Evolutionary conservation across 139 green algal species (phyloP).

Genomic region (Micractinium conductrix): DNA sequence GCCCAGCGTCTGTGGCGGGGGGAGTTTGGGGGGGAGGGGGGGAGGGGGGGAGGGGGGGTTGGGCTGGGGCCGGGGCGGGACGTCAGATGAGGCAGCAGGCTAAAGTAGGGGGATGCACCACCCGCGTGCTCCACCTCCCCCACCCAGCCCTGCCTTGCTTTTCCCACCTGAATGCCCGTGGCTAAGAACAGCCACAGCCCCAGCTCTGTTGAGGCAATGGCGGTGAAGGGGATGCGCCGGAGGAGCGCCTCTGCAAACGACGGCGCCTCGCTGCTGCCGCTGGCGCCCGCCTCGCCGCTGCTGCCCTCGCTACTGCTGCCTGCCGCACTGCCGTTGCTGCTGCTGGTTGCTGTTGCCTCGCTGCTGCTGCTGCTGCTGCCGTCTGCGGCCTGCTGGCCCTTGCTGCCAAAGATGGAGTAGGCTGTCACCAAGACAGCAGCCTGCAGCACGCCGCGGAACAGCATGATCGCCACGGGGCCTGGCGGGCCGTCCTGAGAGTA

Average conservation of each 20-base stretch:
- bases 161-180: conserved; percentile 26
- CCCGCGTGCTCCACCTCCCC: no score
- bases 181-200: conserved; percentile 24
- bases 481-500: conserved; percentile 25
- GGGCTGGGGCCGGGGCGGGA: no score
- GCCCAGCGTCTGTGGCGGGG: conserved; percentile 48
- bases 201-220: conserved; percentile 18
- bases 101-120: no score
- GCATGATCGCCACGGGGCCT: conserved; percentile 25
- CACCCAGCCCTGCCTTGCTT: no score
- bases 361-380: neutral
- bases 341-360: neutral
- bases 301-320: conserved; percentile 1
- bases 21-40: neutral
- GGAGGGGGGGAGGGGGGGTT: neutral
- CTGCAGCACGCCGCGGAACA: conserved; percentile 40
- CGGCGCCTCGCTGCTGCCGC: neutral
- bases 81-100: no score
- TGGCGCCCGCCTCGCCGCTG: neutral
- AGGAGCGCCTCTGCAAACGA: neutral
- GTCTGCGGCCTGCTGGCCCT: neutral
- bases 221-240: conserved; percentile 4
- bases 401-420: neutral
- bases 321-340: conserved; percentile 13
- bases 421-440: conserved; percentile 13